Conservation (phyloP, 2,329 filamentous ascomycete species). For the Cordyceps javanica region DNA sequence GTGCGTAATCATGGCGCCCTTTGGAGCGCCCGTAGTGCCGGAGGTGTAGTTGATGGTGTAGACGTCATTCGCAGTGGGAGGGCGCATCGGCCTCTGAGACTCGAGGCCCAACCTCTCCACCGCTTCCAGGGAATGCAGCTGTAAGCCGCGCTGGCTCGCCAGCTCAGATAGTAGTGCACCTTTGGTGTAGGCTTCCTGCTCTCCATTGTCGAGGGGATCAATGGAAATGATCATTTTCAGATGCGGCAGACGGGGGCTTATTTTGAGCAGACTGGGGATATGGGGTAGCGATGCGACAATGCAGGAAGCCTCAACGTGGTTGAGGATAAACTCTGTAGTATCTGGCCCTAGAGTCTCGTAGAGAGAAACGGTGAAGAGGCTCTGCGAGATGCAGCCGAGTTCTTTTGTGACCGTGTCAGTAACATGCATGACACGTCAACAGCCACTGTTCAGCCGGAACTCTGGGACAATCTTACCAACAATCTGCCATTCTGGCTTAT, state of each 20-base stretch:
- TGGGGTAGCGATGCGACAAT: conserved; percentile 76
- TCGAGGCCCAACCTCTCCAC: conserved; percentile 76
- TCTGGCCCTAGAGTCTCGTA: conserved; percentile 95
- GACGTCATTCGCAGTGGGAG: conserved; percentile 67
- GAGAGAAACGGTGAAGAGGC: conserved; percentile 83
- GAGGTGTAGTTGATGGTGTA: conserved; percentile 91
- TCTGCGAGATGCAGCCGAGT: conserved; percentile 79
- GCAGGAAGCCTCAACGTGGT: conserved; percentile 71
- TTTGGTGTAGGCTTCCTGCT: conserved; percentile 73
- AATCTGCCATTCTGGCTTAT: conserved; percentile 85
- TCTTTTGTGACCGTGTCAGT: conserved; percentile 42
- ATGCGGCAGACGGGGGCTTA: conserved; percentile 67
- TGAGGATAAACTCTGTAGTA: conserved; percentile 91
- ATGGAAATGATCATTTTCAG: conserved; percentile 86
- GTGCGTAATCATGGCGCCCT: conserved; percentile 80
- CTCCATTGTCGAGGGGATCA: conserved; percentile 75
- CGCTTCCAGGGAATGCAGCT: conserved; percentile 71
- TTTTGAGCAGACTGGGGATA: conserved; percentile 72
- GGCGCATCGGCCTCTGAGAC: conserved; percentile 62
- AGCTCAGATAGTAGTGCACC: conserved; percentile 68
- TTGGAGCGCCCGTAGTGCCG: conserved; percentile 75
- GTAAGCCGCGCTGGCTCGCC: conserved; percentile 66
- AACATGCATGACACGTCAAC: background rate
- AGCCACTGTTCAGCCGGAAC: no score
- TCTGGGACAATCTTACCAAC: conserved; percentile 36